phyloP scores from a whole-genome alignment of 768 basidiomycete genomes.

The Boletus insuetus region DNA sequence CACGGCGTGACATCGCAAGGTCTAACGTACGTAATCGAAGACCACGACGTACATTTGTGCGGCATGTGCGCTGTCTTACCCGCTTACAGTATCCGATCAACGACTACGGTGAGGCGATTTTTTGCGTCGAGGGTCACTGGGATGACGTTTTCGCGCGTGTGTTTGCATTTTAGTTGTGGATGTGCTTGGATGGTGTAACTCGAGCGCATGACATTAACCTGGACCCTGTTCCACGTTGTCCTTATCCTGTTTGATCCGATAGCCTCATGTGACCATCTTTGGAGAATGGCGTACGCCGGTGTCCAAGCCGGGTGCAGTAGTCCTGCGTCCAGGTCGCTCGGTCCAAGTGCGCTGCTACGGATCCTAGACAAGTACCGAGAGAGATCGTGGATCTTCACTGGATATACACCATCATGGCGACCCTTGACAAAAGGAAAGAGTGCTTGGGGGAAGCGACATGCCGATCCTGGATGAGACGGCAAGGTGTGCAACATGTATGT shows the following conservation, averaged over 20 bases:
- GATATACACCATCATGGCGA: not conserved
- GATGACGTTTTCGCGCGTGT: not conserved
- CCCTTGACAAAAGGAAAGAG: constrained; percentile 3
- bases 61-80: not conserved
- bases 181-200: not conserved
- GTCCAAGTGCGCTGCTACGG: constrained; percentile 10
- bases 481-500: constrained; percentile 20
- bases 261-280: not conserved
- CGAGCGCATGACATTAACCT: constrained; percentile 4
- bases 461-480: not conserved
- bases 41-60: not conserved
- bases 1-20: not conserved
- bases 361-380: constrained; percentile 1
- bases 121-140: not conserved
- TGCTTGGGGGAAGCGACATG: not conserved
- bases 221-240: too few species aligned
- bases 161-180: not conserved
- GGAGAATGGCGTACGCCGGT: not conserved
- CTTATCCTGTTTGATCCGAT: constrained; percentile 19
- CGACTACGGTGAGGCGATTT: not conserved
- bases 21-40: constrained; percentile 25
- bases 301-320: not conserved
- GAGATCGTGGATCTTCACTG: not conserved
- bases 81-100: not conserved
- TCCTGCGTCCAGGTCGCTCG: not conserved